phyloP scores from a whole-genome alignment of 306 rosid species.

The Mucuna pruriens region DNA sequence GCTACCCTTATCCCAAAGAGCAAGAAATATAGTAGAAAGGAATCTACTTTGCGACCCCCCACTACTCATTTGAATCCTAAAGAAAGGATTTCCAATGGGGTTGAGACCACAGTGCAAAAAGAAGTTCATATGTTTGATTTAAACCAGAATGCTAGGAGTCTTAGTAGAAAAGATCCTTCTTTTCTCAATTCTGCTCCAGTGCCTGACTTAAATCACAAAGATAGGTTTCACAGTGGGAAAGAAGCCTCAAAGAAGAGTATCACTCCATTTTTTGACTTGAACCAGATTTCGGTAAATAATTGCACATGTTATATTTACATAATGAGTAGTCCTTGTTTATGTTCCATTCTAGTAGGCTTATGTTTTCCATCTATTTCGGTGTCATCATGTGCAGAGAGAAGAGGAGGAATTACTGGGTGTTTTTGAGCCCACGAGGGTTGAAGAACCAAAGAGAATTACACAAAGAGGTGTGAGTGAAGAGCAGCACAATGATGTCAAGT shows the following conservation, averaged over 20 bases:
- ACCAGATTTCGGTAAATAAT: conserved; percentile 73
- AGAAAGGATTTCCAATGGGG: conserved; percentile 48
- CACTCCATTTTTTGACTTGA: conserved; percentile 70
- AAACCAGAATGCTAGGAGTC: conserved; percentile 57
- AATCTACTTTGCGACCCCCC: conserved; percentile 43
- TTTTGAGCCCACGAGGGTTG: conserved; percentile 50
- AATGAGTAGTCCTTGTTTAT: conserved; percentile 6
- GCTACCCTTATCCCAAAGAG: conserved; percentile 42
- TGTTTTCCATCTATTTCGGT: background rate
- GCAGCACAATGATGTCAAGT: conserved; percentile 60
- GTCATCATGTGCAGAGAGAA: conserved; percentile 54
- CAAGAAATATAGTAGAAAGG: conserved; percentile 52
- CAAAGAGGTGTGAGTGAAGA: conserved; percentile 55
- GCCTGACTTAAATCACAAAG: conserved; percentile 61
- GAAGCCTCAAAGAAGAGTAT: conserved; percentile 52
- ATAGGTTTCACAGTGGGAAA: conserved; percentile 52
- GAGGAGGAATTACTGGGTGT: conserved; percentile 68
- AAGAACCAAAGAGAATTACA: conserved; percentile 62
- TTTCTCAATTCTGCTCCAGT: conserved; percentile 39
- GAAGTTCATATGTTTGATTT: conserved; percentile 58
- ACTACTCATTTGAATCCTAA: conserved; percentile 43
- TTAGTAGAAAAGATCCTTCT: conserved; percentile 47
- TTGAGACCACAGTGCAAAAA: conserved; percentile 37
- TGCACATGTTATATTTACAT: background rate
- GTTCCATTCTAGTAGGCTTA: conserved; percentile 19